Base-by-base conservation (phyloP, 2,329 filamentous ascomycete genomes). In the Daldinia eschscholtzii region DNA sequence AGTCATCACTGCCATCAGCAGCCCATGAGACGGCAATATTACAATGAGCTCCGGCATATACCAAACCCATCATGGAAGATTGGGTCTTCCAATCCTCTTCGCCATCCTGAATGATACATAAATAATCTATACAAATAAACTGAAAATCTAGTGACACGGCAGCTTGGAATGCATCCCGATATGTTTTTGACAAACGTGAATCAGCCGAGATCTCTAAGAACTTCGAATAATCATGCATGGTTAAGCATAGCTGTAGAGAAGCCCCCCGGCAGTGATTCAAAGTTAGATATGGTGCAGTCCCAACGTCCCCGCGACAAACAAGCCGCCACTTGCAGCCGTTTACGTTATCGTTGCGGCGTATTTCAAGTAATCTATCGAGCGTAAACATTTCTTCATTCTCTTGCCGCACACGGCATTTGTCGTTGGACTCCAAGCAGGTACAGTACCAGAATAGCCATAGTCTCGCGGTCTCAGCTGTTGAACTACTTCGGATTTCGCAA, bases 11-110 rank as follows among this genome's bases (percentile, higher is more conserved):
- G 23, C 28, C 20, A 13, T 57, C 50, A 2, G 5, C 4, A 48
- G 60, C 50, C 52, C 60, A 57, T 4, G 50, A 39, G 4, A 50
- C 60, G 3, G 60, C 50, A 15, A 62, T 62, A 6, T 62, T 62
- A 35, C 50, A 57, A 18, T 18, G 13, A 18, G 39, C 39, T n/a
- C 12, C n/a, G 15, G 28, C 6, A 30, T 62, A 62, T 6, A 57
- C 35, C 13, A 30, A 37, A 6, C 39, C 52, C 60, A 62, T 62
- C 50, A 15, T 28, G 1, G 39, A 46, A 33, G 60, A 48, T 18
- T 62, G 39, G 0, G 10, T 6, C 35, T 57, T 28, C 60, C 60
- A 62, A 13, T 62, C 60, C 2, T 44, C 20, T 28, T 28, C 20
- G 15, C 42, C 53, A 13, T 57, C 53, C 26, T 57, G 53, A 18